A percentile compares a stretch with the other conserved stretches of the same genome.
Evolutionary conservation across 1,139 yeast genomes (phyloP).

Genomic region (Meyerozyma elateridarum): DNA sequence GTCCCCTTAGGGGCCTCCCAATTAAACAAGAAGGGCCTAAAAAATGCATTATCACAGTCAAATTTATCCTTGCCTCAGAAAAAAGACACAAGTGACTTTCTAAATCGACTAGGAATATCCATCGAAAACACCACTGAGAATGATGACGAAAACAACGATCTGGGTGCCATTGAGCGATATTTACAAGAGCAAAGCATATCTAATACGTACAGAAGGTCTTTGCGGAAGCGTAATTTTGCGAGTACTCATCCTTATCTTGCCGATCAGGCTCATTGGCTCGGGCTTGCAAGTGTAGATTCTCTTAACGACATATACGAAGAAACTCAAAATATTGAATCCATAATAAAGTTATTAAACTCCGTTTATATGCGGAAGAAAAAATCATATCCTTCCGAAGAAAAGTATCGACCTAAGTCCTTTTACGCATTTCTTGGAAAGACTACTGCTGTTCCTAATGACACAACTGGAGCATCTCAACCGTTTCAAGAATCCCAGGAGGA

Average conservation of each 20-base stretch:
- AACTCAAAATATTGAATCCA: conserved; percentile 28
- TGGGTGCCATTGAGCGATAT: conserved; percentile 8
- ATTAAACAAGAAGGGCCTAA: too few species aligned
- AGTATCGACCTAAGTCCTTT: conserved; percentile 36
- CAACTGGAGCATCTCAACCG: too few species aligned
- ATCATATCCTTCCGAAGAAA: conserved; percentile 36
- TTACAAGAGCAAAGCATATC: background rate
- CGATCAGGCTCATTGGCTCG: conserved; percentile 45
- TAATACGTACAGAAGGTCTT: conserved; percentile 23
- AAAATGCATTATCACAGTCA: too few species aligned
- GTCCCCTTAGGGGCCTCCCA: too few species aligned
- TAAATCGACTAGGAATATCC: too few species aligned
- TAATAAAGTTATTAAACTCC: conserved; percentile 33
- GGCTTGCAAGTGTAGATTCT: conserved; percentile 30
- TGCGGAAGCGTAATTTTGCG: conserved; percentile 42
- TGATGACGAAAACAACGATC: conserved; percentile 9
- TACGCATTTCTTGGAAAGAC: conserved; percentile 32
- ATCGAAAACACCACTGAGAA: background rate
- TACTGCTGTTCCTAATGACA: too few species aligned
- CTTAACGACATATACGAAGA: conserved; percentile 37
- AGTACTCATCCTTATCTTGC: conserved; percentile 46
- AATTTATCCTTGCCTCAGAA: too few species aligned
- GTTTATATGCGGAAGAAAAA: conserved; percentile 29
- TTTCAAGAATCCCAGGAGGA: conserved; percentile 11
- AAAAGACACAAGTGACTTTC: background rate